Base-by-base conservation (phyloP, 2,329 filamentous ascomycete genomes). In the Teratosphaeria gauchensis region DNA sequence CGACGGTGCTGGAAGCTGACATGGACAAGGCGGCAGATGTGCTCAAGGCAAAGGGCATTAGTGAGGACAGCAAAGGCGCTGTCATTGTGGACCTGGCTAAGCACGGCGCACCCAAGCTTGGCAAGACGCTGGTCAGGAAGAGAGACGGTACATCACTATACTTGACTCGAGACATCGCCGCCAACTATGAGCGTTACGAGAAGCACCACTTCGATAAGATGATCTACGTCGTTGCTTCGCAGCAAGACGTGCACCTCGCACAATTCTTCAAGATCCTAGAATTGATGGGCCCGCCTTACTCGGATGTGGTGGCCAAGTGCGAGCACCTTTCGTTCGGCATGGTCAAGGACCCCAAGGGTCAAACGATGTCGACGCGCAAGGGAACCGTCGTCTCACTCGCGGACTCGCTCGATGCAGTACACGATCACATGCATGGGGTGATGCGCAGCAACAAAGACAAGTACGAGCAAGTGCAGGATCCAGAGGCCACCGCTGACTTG, bases 371-470 rank as follows among this genome's bases (percentile, higher is more conserved):
- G 64, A 85, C 83, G 8, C 78, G 83, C 63, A 85, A 84, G 71
- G 83, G 83, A 24, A 77, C 74, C 12, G 69, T 69, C 33, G 74
- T 76, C 60, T 77, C 74, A 59, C 71, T 80, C n/a, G 74, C 76
- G 65, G 75, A 81, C 73, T 77, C 78, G 59, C 69, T 80, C 51
- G 72, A 75, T 58, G 71, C 76, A 51, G 90, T 95, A 7, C 86
- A 84, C 68, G 92, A 96, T 58, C 90, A 92, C 76, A 99, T 99
- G 94, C 92, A 97, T 79, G 90, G 96, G 62, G 90, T 95, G 56
- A 99, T 99, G 94, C 84, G 79, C 75, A 88, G 87, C 78, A 97
- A 97, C 74, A 82, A 88, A 68, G 80, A 82, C 70, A 99, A 99
- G 80, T 99, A 97, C 75, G 77, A 84, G 58, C 91, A 96, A 75